Percentiles rank a stretch among this genome's conserved stretches.
Evolutionary conservation across 208 protist genomes (phyloP).

Genomic region (Novymonas esmeraldas): DNA sequence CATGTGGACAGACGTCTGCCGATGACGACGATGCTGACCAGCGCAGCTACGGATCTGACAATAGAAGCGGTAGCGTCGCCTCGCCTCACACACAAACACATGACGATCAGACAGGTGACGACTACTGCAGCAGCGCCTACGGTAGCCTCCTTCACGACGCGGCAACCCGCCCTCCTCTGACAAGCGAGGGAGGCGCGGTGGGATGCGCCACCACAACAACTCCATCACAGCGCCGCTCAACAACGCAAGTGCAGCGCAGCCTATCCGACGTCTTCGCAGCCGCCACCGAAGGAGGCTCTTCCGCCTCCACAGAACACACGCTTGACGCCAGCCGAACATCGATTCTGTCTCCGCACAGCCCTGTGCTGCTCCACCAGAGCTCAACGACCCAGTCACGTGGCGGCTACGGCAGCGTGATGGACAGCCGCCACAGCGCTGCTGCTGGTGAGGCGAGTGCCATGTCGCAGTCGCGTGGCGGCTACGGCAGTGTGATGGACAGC

Average conservation of each 20-base stretch:
- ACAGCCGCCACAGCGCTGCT: background rate
- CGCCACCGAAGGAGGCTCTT: background rate
- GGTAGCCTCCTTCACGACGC: too few relatives aligned
- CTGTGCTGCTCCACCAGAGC: background rate
- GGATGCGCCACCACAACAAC: too few relatives aligned
- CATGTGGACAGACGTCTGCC: too few relatives aligned
- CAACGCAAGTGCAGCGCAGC: background rate
- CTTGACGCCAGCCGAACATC: background rate
- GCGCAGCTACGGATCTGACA: too few relatives aligned
- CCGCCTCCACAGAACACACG: background rate
- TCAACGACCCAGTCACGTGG: background rate
- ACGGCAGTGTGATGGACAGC: background rate
- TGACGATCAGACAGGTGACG: too few relatives aligned
- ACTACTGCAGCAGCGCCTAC: too few relatives aligned
- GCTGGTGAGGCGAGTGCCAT: background rate
- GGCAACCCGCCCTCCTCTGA: too few relatives aligned
- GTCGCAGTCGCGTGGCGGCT: conserved; percentile 4
- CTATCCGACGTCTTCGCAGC: background rate
- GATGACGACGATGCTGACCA: too few relatives aligned
- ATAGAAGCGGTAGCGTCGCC: too few relatives aligned
- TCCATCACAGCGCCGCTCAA: background rate
- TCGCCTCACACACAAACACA: too few relatives aligned
- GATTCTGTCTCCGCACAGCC: background rate
- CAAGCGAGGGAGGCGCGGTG: too few relatives aligned
- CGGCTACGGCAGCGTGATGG: conserved; percentile 29